A percentile compares a stretch with the other conserved stretches of the same genome.
phyloP scores from a whole-genome alignment of 1,139 yeast genomes.

The Sugiyamaella castrensis region DNA sequence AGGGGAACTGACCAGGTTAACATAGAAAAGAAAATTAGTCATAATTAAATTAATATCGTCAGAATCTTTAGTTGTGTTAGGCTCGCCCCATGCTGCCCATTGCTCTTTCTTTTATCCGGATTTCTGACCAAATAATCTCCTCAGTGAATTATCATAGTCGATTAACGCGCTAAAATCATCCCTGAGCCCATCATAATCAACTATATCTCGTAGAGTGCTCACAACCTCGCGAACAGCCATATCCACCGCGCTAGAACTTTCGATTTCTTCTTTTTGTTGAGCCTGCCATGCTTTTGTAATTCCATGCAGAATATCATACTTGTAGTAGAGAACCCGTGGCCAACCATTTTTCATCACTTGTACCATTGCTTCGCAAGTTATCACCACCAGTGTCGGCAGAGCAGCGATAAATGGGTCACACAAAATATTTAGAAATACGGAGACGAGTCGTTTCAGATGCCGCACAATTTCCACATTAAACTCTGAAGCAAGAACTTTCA shows the following conservation, averaged over 20 bases:
- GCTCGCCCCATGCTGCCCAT: too few species aligned
- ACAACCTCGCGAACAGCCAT: slow-evolving; percentile 7
- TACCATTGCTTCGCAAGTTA: slow-evolving; percentile 27
- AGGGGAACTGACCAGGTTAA: too few species aligned
- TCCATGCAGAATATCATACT: slow-evolving; percentile 39
- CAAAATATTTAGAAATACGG: slow-evolving; percentile 27
- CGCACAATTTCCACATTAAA: slow-evolving; percentile 25
- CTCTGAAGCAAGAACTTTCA: slow-evolving; percentile 15
- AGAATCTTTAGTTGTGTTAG: too few species aligned
- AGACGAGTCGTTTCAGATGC: slow-evolving; percentile 30
- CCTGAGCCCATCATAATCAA: slow-evolving; percentile 2
- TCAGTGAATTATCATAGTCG: slow-evolving; percentile 3
- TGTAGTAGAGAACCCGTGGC: slow-evolving; percentile 36
- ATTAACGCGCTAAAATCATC: slow-evolving; percentile 10
- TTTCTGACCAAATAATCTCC: not conserved
- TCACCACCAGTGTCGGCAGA: slow-evolving; percentile 25
- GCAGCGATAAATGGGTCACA: slow-evolving; percentile 36
- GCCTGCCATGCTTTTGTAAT: slow-evolving; percentile 29
- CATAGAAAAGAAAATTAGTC: too few species aligned
- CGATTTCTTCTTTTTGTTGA: not conserved
- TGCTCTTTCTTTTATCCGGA: too few species aligned
- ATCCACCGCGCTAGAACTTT: not conserved
- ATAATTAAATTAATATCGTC: too few species aligned
- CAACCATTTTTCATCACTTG: slow-evolving; percentile 32
- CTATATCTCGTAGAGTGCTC: slow-evolving; percentile 6